Evolutionary conservation across 768 basidiomycete genomes (phyloP), one percentile per base, ranked within the genome.

Genomic region (Russula compacta): DNA sequence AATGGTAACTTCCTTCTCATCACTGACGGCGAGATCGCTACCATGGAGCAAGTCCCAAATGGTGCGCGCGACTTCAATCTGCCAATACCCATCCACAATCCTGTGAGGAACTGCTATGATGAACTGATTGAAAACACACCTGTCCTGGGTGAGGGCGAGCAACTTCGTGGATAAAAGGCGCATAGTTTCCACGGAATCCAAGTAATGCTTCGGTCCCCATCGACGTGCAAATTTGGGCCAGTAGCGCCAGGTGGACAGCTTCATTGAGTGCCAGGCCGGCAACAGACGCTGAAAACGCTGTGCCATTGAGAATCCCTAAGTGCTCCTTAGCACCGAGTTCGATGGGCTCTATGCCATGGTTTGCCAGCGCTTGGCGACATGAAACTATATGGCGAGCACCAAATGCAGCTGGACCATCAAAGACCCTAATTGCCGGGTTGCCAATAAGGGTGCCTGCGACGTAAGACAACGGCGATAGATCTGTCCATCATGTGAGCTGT

Each of bases 121-220:
- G 17, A 19, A 43, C 5, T 7, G 4, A 4, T 7, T 42, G 33
- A 53, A 52, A 52, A 73, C 74, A 47, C 60, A 80, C 81, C 75
- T 92, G 91, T 55, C 91, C 91, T 6, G 88, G 86, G 71, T 94
- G 92, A 7, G 92, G 92, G 10, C 92, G 83, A 15, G 86, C 82
- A 40, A 79, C 73, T 56, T 80, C 78, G 70, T 87, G 84, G 61
- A 94, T 88, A 76, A 94, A 94, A 3, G 86, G 81, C 61, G 84
- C 85, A 68, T 86, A 89, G 0, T 85, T 86, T 12, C 77, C 83
- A 24, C 83, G 83, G 15, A 84, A 79, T 17, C 92, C 92, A 39
- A 83, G 73, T 64, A 93, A 81, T 6, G 90, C 91, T 70, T 94
- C 92, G 5, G 85, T 82, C 15, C 90, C 89, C 80, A 94, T 81